Evolutionary conservation across 2,329 filamentous ascomycete species (phyloP), one percentile per base, ranked within the genome.

Genomic region (Periconia sp.): DNA sequence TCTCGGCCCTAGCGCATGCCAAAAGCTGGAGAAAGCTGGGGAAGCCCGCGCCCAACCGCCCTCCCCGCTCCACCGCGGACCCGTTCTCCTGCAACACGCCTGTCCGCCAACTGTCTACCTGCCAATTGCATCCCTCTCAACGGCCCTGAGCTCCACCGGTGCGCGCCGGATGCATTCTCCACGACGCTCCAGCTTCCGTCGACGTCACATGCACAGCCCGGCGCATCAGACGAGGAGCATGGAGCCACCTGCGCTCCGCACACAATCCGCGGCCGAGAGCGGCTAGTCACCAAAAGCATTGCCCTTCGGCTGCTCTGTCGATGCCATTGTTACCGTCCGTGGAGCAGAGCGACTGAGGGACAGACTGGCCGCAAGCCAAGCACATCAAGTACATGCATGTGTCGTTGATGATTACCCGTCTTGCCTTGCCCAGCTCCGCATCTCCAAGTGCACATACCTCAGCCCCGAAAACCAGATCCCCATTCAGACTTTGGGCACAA

Each of bases 231-330:
- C 22, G n/a, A n/a, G 11, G 22, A 36, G 34, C 22, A 25, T 10
- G 10, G 34, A 23, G 21, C 34, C 18, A 15, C 22, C 25, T 26
- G 15, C 34, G 34, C 18, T 10, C 29, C 31, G n/a, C 15, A 9
- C 22, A 17, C 15, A 26, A n/a, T 36, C 34, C 34, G 34, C 34
- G 34, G 34, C 34, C 34, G 34, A 25, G 34, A 25, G 12, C 11
- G 34, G 34, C 18, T 36, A 36, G 34, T 26, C 5, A 25, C n/a
- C n/a, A n/a, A n/a, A n/a, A n/a, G n/a, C n/a, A n/a, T n/a, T n/a
- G n/a, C n/a, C n/a, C n/a, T n/a, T n/a, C n/a, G n/a, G n/a, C n/a
- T n/a, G n/a, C n/a, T n/a, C n/a, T n/a, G n/a, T n/a, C n/a, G n/a
- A n/a, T n/a, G n/a, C n/a, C n/a, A n/a, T n/a, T n/a, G n/a, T n/a